A percentile compares a stretch with the other conserved stretches of the same genome.
phyloP scores from a whole-genome alignment of 305 asterid genomes.

The Fraxinus greggii region DNA sequence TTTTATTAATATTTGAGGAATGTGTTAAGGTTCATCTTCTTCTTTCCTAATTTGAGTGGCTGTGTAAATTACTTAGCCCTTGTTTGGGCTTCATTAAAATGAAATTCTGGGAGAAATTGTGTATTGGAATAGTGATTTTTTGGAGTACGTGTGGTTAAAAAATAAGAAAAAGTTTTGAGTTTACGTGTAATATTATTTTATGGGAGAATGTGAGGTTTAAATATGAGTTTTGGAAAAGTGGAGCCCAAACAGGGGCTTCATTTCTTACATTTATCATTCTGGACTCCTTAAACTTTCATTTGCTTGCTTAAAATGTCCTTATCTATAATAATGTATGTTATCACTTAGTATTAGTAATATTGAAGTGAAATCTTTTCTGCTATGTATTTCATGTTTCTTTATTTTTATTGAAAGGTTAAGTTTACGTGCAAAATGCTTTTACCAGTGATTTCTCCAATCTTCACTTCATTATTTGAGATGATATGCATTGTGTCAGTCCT shows the following conservation, averaged over 20 bases:
- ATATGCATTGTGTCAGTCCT: neutral
- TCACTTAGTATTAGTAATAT: neutral
- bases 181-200: neutral
- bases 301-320: conserved; percentile 14
- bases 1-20: neutral
- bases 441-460: neutral
- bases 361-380: neutral
- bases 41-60: neutral
- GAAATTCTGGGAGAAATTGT: neutral
- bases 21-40: conserved; percentile 9
- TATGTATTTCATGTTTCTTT: neutral
- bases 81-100: neutral
- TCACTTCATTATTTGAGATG: neutral
- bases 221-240: neutral
- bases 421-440: neutral
- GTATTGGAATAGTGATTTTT: neutral
- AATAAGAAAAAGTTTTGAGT: neutral
- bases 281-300: conserved; percentile 5
- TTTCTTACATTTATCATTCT: neutral
- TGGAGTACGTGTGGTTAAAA: neutral
- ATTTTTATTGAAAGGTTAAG: neutral
- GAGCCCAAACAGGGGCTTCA: neutral
- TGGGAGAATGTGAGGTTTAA: neutral
- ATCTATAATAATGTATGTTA: neutral
- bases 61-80: neutral